These are phyloP conservation scores for Mycena rebaudengoi DNA, from an alignment of 768 basidiomycete species.

Conservation along the genomic window DNA sequence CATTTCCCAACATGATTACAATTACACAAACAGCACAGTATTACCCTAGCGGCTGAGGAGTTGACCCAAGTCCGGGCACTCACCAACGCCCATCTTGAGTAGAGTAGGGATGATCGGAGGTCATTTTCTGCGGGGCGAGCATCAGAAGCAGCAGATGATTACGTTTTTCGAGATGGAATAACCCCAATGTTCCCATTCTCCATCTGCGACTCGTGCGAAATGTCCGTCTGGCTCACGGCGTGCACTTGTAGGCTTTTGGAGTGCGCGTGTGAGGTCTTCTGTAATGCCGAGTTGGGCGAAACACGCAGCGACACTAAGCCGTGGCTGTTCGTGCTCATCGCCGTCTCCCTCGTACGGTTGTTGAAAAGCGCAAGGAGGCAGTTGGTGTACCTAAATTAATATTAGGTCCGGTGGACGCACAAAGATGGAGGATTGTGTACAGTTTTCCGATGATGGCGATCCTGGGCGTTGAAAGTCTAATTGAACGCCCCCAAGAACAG, in stretches of 20 bases:
- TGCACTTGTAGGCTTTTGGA: constrained; percentile 7
- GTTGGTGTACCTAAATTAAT: constrained; percentile 21
- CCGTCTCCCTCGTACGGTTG: constrained; percentile 14
- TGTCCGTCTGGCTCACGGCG: constrained; percentile 4
- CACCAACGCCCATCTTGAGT: constrained; percentile 3
- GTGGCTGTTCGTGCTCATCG: constrained; percentile 5
- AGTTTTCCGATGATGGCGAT: constrained; percentile 22
- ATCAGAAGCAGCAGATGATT: background rate
- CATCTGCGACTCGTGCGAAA: constrained; percentile 5
- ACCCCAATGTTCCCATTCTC: constrained; percentile 7
- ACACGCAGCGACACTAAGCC: background rate
- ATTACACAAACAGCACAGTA: background rate
- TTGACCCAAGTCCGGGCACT: background rate
- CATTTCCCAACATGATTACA: background rate
- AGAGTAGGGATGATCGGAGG: constrained; percentile 1
- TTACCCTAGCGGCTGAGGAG: background rate
- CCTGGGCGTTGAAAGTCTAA: constrained; percentile 5
- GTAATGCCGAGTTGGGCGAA: background rate
- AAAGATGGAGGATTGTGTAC: constrained; percentile 11
- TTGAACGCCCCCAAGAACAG: background rate
- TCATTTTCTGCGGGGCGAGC: constrained; percentile 4
- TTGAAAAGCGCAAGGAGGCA: constrained; percentile 26
- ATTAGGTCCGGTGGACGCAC: constrained; percentile 2
- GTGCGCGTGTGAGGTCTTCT: background rate
- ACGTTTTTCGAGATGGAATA: constrained; percentile 1